Base-by-base conservation (phyloP, 306 rosid genomes). In the Acacia confusa region DNA sequence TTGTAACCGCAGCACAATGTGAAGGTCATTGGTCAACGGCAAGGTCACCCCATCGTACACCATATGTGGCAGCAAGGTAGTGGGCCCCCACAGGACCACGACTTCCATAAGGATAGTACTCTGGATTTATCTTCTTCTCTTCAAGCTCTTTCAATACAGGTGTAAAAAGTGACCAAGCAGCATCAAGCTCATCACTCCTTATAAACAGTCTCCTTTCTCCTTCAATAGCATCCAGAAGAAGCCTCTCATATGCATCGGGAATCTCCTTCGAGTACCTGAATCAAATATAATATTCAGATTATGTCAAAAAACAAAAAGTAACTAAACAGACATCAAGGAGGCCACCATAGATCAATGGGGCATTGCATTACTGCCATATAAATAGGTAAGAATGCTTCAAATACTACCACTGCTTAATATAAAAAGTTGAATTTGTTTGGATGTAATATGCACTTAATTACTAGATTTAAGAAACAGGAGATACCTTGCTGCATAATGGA, bases 231-330 rank as follows among this genome's bases (percentile, higher is more conserved):
- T 94, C 98, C 55, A 94, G 88, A 81, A 92, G 91, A 63, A 94
- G 90, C 86, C 98, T 92, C 89, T 94, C 98, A 28, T 94, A 94
- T 19, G 98, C 98, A 81, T 94, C 98, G 12, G 98, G 98, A 85
- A 94, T 94, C 91, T 94, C 98, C 77, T 87, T 94, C 1, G 94
- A 89, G 77, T 92, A 94, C 85, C 98, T 94, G 72, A 68, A 87
- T 80, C 52, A 4, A 48, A 70, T 40, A 81, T 61, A 43, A 67
- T 28, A 40, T 32, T 55, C 60, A 17, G 53, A 77, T 57, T 50
- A 25, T 34, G 50, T 22, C 4, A 45, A 78, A 75, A 72, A 32
- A 6, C 47, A 34, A 70, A 65, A 2, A 25, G 19, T 28, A 61
- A 10, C 34, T 61, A 25, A 20, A 36, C 41, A 32, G 65, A 72